phyloP scores from a whole-genome alignment of 805 yeast species.

The Candida palmyrensis region DNA sequence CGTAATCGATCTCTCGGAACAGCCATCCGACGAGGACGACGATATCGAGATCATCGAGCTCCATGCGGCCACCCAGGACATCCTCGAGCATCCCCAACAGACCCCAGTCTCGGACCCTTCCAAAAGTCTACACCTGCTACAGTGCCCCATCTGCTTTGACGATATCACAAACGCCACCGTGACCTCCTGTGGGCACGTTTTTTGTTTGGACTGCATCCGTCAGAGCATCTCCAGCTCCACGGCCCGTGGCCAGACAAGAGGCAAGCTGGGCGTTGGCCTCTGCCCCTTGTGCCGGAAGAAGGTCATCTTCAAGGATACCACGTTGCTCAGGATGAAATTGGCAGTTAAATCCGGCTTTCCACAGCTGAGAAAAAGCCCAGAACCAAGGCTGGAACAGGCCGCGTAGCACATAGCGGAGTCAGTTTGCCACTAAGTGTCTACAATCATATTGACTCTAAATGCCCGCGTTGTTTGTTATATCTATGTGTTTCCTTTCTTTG shows the following conservation, averaged over 20 bases:
- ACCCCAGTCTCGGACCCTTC: slow-evolving; percentile 15
- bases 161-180: slow-evolving; percentile 34
- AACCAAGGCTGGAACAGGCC: background rate
- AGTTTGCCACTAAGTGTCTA: background rate
- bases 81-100: slow-evolving; percentile 22
- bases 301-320: slow-evolving; percentile 34
- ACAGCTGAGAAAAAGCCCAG: no score
- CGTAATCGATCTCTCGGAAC: slow-evolving; percentile 2
- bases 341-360: no score
- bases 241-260: slow-evolving; percentile 39
- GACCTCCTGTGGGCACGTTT: slow-evolving; percentile 40
- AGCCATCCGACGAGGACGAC: slow-evolving; percentile 18
- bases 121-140: slow-evolving; percentile 30
- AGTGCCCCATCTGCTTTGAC: slow-evolving; percentile 43
- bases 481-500: no score
- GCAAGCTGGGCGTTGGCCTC: slow-evolving; percentile 33
- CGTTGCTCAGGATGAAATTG: slow-evolving; percentile 17
- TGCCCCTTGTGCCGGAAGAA: slow-evolving; percentile 40
- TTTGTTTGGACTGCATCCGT: slow-evolving; percentile 39
- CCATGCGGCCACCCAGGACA: slow-evolving; percentile 27
- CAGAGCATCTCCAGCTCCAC: slow-evolving; percentile 33
- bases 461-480: no score
- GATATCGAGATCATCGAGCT: slow-evolving; percentile 36
- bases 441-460: background rate
- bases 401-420: background rate